phyloP scores from a whole-genome alignment of 768 basidiomycete genomes.

The Panaeolus papilionaceus region DNA sequence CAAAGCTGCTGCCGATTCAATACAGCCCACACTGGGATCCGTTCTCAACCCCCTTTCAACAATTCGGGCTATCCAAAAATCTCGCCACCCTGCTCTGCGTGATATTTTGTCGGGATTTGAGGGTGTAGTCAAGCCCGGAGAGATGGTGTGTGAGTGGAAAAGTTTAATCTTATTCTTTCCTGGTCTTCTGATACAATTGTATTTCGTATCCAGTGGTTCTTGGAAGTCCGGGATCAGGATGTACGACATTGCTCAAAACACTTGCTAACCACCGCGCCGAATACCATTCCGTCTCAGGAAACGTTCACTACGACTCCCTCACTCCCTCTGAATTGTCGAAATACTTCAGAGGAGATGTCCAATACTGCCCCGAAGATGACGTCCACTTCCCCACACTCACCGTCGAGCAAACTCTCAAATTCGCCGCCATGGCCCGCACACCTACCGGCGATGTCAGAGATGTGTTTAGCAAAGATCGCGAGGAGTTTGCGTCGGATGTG shows the following conservation, averaged over 20 bases:
- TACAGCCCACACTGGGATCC: slow-evolving; percentile 66
- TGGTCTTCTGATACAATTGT: not conserved
- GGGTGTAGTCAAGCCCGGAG: slow-evolving; percentile 69
- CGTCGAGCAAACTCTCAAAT: slow-evolving; percentile 76
- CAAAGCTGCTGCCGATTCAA: slow-evolving; percentile 57
- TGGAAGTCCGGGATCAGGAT: slow-evolving; percentile 86
- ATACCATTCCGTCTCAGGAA: slow-evolving; percentile 71
- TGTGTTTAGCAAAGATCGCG: slow-evolving; percentile 51
- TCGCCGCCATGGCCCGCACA: slow-evolving; percentile 71
- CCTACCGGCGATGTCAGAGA: slow-evolving; percentile 46
- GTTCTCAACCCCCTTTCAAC: slow-evolving; percentile 57
- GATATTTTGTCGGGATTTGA: slow-evolving; percentile 70
- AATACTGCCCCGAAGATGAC: slow-evolving; percentile 87
- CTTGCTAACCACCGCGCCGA: slow-evolving; percentile 78
- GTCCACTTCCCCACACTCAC: slow-evolving; percentile 87
- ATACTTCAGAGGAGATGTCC: slow-evolving; percentile 79
- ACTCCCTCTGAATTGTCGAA: slow-evolving; percentile 65
- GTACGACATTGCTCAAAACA: slow-evolving; percentile 82
- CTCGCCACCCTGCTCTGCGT: slow-evolving; percentile 67
- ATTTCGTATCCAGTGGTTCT: slow-evolving; percentile 64
- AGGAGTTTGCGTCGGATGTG: slow-evolving; percentile 47
- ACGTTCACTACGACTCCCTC: slow-evolving; percentile 80
- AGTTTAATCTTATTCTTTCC: slow-evolving; percentile 39
- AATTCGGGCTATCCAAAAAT: slow-evolving; percentile 48
- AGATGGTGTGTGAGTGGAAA: slow-evolving; percentile 73